phyloP scores from a whole-genome alignment of 2,329 filamentous ascomycete species.

The Lachnellula hyalina region DNA sequence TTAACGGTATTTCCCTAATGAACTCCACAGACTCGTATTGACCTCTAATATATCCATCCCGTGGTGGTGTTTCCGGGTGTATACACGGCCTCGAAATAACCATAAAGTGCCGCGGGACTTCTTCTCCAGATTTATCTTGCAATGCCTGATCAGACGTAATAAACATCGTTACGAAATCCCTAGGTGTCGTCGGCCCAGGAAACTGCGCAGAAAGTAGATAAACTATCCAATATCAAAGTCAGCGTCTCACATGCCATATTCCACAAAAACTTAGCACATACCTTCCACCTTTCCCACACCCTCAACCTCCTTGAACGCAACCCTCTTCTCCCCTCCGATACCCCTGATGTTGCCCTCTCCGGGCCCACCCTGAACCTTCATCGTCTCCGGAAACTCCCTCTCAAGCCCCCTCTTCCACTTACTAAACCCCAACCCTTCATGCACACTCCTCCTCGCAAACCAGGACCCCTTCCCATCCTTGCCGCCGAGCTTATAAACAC shows the following conservation, averaged over 20 bases:
- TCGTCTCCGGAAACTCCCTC: constrained; percentile 72
- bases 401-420: constrained; percentile 74
- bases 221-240: constrained; percentile 42
- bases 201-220: constrained; percentile 87
- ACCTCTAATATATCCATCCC: constrained; percentile 72
- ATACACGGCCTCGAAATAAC: constrained; percentile 79
- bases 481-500: constrained; percentile 71
- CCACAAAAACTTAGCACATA: constrained; percentile 29
- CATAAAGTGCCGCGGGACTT: constrained; percentile 67
- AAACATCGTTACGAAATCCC: constrained; percentile 81
- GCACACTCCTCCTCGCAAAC: constrained; percentile 82
- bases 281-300: constrained; percentile 60
- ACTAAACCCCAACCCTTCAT: constrained; percentile 70
- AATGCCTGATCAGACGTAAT: constrained; percentile 51
- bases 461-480: constrained; percentile 81
- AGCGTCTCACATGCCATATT: not conserved
- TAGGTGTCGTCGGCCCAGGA: constrained; percentile 77
- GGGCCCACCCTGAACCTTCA: constrained; percentile 64
- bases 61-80: constrained; percentile 66
- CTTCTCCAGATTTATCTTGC: constrained; percentile 19
- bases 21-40: constrained; percentile 89
- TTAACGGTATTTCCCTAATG: constrained; percentile 71
- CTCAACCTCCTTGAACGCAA: constrained; percentile 56
- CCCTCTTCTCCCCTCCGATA: constrained; percentile 71
- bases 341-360: constrained; percentile 75